Conservation (phyloP, 2,329 filamentous ascomycete genomes). For the Fusarium equiseti region DNA sequence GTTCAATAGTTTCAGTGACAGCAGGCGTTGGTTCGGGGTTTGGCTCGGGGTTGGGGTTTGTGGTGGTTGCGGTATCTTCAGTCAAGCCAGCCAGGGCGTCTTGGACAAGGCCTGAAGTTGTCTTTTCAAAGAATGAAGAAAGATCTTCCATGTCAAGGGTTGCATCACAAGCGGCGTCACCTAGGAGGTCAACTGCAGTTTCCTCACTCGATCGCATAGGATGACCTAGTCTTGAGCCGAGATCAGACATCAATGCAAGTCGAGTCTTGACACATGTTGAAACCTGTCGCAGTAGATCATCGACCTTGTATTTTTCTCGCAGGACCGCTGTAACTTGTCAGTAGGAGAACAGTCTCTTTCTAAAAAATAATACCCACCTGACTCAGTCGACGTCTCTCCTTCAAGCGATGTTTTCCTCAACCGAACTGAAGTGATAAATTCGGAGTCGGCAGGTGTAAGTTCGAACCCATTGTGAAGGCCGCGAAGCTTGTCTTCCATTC, state of each 20-base stretch:
- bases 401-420: constrained; percentile 52
- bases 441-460: constrained; percentile 52
- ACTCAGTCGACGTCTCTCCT: constrained; percentile 45
- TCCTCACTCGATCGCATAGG: constrained; percentile 50
- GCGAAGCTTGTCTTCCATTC: constrained; percentile 64
- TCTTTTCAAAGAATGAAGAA: constrained; percentile 59
- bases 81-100: constrained; percentile 55
- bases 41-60: constrained; percentile 28
- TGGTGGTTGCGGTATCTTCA: constrained; percentile 40
- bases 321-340: constrained; percentile 45
- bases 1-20: constrained; percentile 40
- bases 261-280: constrained; percentile 51
- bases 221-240: constrained; percentile 53
- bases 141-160: constrained; percentile 57
- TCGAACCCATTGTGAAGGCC: constrained; percentile 50
- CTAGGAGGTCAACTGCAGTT: constrained; percentile 44
- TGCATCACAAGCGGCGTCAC: constrained; percentile 47
- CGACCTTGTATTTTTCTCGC: constrained; percentile 55
- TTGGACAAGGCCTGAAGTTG: constrained; percentile 56
- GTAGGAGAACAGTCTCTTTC: constrained; percentile 7
- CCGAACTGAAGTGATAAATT: constrained; percentile 51
- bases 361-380: constrained; percentile 44
- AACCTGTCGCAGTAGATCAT: constrained; percentile 54
- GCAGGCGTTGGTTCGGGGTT: constrained; percentile 33
- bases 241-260: constrained; percentile 50